Evolutionary conservation across 169 alveolate genomes (phyloP).

Genomic region (Plasmodium reichenowi): DNA sequence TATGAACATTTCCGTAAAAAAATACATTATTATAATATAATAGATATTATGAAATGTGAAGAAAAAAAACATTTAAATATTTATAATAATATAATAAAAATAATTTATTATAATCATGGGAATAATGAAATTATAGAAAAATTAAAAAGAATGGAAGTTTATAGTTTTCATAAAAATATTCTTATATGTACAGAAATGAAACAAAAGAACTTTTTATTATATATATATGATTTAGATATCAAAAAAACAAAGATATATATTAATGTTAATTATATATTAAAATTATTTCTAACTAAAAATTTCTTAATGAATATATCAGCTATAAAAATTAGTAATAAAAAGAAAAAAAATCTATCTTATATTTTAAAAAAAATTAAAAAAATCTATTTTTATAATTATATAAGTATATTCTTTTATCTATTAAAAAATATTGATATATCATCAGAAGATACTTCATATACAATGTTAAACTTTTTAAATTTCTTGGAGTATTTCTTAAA

Average conservation of each 20-base stretch:
- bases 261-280: slow-evolving; percentile 51
- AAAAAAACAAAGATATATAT: slow-evolving; percentile 66
- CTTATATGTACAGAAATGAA: slow-evolving; percentile 2
- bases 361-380: slow-evolving; percentile 63
- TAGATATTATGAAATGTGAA: not conserved
- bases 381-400: slow-evolving; percentile 64
- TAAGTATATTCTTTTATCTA: slow-evolving; percentile 42
- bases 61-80: slow-evolving; percentile 8
- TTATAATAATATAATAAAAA: not conserved
- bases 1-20: slow-evolving; percentile 27
- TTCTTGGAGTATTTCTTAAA: slow-evolving; percentile 26
- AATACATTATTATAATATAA: not conserved
- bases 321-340: slow-evolving; percentile 44
- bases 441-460: slow-evolving; percentile 53
- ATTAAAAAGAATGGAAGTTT: not conserved
- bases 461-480: slow-evolving; percentile 17
- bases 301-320: slow-evolving; percentile 70
- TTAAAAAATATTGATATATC: slow-evolving; percentile 51
- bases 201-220: slow-evolving; percentile 17
- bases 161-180: not conserved
- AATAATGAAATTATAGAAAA: slow-evolving; percentile 4
- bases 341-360: slow-evolving; percentile 38
- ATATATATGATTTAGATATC: slow-evolving; percentile 40
- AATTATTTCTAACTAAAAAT: slow-evolving; percentile 44
- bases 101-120: not conserved